Percentiles rank a stretch among this genome's conserved stretches.
Conservation (phyloP, 2,329 filamentous ascomycete genomes). For the Penicillium fuscoglaucum region DNA sequence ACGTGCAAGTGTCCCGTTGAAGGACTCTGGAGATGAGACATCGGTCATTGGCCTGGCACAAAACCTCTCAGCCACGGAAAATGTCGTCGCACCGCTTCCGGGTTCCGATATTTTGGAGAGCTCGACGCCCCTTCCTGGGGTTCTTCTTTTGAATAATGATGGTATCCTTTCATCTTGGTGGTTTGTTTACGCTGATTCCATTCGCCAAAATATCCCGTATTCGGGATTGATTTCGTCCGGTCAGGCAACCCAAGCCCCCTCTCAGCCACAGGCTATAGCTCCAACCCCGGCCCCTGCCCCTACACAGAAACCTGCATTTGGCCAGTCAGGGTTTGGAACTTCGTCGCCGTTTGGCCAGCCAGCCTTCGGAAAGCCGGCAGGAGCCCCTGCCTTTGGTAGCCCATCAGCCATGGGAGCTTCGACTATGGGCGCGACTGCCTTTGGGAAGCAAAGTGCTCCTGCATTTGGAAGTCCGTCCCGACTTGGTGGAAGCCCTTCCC, state of each 20-base stretch:
- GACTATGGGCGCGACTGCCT: conserved; percentile 28
- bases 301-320: conserved; percentile 29
- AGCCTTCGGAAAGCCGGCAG: conserved; percentile 39
- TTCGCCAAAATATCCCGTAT: conserved; percentile 72
- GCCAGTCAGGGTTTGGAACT: conserved; percentile 20
- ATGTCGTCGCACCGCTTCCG: conserved; percentile 73
- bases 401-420: conserved; percentile 23
- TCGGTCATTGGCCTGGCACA: conserved; percentile 75
- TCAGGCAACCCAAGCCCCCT: conserved; percentile 14
- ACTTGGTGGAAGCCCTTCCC: conserved; percentile 26
- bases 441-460: conserved; percentile 31
- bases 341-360: conserved; percentile 30
- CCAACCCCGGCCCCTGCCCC: conserved; percentile 8
- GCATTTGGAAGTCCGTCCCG: conserved; percentile 33
- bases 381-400: conserved; percentile 26
- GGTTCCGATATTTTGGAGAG: conserved; percentile 78
- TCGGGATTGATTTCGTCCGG: conserved; percentile 59
- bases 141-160: conserved; percentile 85
- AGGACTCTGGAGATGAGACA: conserved; percentile 65
- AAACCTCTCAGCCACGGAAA: conserved; percentile 81
- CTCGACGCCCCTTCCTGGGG: conserved; percentile 74
- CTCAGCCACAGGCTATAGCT: conserved; percentile 15
- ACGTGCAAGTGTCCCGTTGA: conserved; percentile 79
- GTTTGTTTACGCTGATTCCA: conserved; percentile 85
- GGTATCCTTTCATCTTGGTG: conserved; percentile 86